These are phyloP conservation scores for Fusarium anguioides DNA, from an alignment of 2,329 filamentous ascomycete genomes.

Conservation along the genomic window DNA sequence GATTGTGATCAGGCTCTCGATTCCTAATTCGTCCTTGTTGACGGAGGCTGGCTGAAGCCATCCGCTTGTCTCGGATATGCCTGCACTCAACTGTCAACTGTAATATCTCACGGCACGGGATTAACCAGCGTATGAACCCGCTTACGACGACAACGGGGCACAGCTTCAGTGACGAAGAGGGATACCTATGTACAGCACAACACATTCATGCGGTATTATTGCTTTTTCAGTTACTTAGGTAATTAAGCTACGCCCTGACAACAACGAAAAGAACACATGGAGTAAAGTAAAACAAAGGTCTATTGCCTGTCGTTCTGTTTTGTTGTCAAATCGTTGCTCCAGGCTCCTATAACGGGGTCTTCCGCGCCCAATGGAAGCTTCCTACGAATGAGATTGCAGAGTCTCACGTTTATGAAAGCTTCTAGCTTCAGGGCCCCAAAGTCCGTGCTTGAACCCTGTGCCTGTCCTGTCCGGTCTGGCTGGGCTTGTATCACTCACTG, in stretches of 20 bases:
- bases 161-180: constrained; percentile 13
- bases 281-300: constrained; percentile 19
- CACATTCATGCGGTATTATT: background rate
- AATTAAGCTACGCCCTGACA: background rate
- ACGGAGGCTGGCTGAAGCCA: constrained; percentile 24
- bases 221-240: background rate
- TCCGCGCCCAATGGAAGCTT: constrained; percentile 22
- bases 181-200: constrained; percentile 4
- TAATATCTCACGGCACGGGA: constrained; percentile 22
- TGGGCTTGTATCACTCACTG: too few species aligned
- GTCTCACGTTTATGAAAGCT: constrained; percentile 22
- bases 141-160: constrained; percentile 31
- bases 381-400: constrained; percentile 20
- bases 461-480: background rate
- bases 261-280: background rate
- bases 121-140: constrained; percentile 13
- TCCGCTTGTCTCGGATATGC: constrained; percentile 42
- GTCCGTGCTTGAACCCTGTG: constrained; percentile 21
- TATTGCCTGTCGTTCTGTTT: constrained; percentile 4
- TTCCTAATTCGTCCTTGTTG: constrained; percentile 9
- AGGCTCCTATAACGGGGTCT: constrained; percentile 22
- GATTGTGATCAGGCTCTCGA: background rate
- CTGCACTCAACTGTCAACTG: background rate
- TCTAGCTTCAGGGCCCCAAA: constrained; percentile 2
- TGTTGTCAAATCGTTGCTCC: constrained; percentile 27